These are phyloP conservation scores for Peronospora destructor DNA, from an alignment of 352 stramenopile genomes.

Conservation along the genomic window DNA sequence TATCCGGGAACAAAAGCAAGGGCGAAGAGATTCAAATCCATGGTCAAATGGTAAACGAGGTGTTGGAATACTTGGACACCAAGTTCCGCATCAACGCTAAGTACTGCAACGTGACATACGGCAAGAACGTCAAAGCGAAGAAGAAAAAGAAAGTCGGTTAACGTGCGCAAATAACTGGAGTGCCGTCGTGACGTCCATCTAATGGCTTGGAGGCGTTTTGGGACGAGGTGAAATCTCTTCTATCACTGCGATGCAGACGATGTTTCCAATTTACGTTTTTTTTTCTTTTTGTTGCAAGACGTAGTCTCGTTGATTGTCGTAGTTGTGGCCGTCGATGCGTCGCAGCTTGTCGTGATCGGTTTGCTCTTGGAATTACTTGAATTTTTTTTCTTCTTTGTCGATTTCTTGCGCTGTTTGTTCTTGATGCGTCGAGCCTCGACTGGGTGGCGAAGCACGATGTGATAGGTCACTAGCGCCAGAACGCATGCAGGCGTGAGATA, in stretches of 20 bases:
- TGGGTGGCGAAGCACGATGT: slow-evolving; percentile 40
- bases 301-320: slow-evolving; percentile 5
- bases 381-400: slow-evolving; percentile 48
- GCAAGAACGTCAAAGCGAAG: slow-evolving; percentile 76
- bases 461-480: slow-evolving; percentile 46
- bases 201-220: slow-evolving; percentile 27
- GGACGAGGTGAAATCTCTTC: slow-evolving; percentile 21
- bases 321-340: slow-evolving; percentile 6
- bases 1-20: slow-evolving; percentile 53
- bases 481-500: slow-evolving; percentile 41
- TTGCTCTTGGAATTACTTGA: slow-evolving; percentile 34
- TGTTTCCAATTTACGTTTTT: slow-evolving; percentile 27
- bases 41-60: slow-evolving; percentile 74
- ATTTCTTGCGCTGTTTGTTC: slow-evolving; percentile 50
- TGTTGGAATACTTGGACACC: slow-evolving; percentile 52
- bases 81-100: slow-evolving; percentile 71
- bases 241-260: slow-evolving; percentile 24
- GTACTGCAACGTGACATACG: slow-evolving; percentile 60
- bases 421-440: slow-evolving; percentile 50
- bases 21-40: slow-evolving; percentile 73
- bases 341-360: slow-evolving; percentile 9
- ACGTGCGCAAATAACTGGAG: slow-evolving; percentile 8
- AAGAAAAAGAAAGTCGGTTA: slow-evolving; percentile 45
- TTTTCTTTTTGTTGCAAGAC: slow-evolving; percentile 34
- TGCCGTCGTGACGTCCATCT: slow-evolving; percentile 15